Base-by-base conservation (phyloP, 768 basidiomycete genomes). In the Suillus subalutaceus region DNA sequence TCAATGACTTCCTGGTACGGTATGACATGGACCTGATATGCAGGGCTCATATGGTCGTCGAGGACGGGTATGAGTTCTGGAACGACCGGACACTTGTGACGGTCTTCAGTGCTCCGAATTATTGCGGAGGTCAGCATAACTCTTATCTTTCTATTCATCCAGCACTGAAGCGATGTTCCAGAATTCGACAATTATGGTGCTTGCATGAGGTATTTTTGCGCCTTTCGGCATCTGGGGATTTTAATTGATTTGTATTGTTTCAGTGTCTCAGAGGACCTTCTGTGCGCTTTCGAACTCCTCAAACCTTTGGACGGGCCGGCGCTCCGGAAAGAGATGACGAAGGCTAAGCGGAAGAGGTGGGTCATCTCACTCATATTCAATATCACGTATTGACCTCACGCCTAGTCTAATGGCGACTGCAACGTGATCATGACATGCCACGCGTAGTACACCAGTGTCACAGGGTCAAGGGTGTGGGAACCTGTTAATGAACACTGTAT, bases 1-100 rank as follows among this genome's bases (percentile, higher is more conserved):
- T 99, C 75, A 97, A 97, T 73, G 93, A 96, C 69, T 98, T 99
- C 83, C 82, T 99, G 64, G 89, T 90, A 69, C 89, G 92, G 68
- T 96, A 96, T 75, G 97, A 99, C 79, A 98, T 99, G 92, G 97
- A 99, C 79, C 85, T 99, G 69, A 99, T 99, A 80, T 99, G 97
- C 82, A 91, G 97, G 60, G 97, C 97, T 60, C 97, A 99, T 80
- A 99, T 99, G 97, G 97, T 99, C 55, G 97, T 99, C 68, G 97
- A 99, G 77, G 94, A 96, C 74, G 97, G 97, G 9, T 98, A 99
- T 75, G 97, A 99, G 82, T 99, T 99, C 75, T 99, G 97, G 94
- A 98, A 99, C 72, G 97, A 99, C 73, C 88, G 97, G 70, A 98
- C 97, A 58, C 80, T 99, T 71, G 97, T 99, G 63, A 99, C 97